Percentiles rank a stretch among this genome's conserved stretches.
These are phyloP conservation scores for Suillus cothurnatus DNA, from an alignment of 768 basidiomycete species.

Conservation along the genomic window DNA sequence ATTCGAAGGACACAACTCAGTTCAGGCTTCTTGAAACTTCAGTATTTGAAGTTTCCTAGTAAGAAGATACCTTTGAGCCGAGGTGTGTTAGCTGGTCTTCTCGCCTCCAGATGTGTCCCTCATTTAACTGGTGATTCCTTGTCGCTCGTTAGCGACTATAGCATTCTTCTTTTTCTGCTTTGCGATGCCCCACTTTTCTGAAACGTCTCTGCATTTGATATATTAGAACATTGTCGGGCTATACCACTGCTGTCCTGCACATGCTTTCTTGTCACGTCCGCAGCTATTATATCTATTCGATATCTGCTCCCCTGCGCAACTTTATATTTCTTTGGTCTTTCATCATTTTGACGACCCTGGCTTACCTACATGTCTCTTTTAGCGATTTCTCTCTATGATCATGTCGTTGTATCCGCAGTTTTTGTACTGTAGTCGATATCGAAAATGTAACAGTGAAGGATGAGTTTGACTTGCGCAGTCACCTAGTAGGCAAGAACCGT, in stretches of 20 bases:
- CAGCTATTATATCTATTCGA: constrained; percentile 13
- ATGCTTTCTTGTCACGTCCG: constrained; percentile 18
- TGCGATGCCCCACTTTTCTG: constrained; percentile 6
- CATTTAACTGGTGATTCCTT: constrained; percentile 2
- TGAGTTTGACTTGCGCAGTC: background rate
- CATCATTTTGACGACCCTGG: constrained; percentile 7
- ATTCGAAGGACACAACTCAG: constrained; percentile 69
- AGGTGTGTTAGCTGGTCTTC: constrained; percentile 20
- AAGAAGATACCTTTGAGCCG: background rate
- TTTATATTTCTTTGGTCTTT: constrained; percentile 6
- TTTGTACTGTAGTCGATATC: constrained; percentile 4
- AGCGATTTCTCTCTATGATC: constrained; percentile 11
- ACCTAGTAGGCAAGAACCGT: background rate
- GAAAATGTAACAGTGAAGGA: background rate
- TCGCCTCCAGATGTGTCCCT: constrained; percentile 11
- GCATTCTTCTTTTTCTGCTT: constrained; percentile 4
- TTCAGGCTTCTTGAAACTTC: constrained; percentile 84
- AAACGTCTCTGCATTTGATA: constrained; percentile 22
- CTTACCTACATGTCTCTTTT: constrained; percentile 17
- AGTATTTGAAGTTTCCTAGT: constrained; percentile 67
- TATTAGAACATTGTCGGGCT: constrained; percentile 26
- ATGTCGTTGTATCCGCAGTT: constrained; percentile 30
- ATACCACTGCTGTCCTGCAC: constrained; percentile 23
- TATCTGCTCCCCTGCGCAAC: constrained; percentile 13
- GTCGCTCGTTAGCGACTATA: background rate